A percentile compares a stretch with the other conserved stretches of the same genome.
Evolutionary conservation across 176 grass and related monocot genomes (phyloP).

Genomic region (Musa troglodytarum): DNA sequence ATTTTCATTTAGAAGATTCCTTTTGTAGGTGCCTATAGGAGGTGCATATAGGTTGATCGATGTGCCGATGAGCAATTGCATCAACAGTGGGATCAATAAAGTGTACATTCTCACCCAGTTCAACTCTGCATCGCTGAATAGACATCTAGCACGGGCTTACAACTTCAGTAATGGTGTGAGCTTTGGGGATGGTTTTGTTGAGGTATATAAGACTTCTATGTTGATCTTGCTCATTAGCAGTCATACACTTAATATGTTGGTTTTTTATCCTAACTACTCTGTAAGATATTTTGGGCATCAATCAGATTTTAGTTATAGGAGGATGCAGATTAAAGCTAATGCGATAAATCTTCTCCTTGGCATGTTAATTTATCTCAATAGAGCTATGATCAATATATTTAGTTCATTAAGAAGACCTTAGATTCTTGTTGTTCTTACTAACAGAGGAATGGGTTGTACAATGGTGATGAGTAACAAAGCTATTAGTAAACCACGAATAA

Average conservation of each 20-base stretch:
- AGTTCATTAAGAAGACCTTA: no score
- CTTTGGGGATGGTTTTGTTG: constrained; percentile 74
- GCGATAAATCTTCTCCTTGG: no score
- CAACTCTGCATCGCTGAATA: constrained; percentile 79
- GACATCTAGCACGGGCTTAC: constrained; percentile 71
- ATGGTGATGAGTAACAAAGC: no score
- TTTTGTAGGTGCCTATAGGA: constrained; percentile 66
- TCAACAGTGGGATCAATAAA: constrained; percentile 86
- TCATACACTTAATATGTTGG: neutral
- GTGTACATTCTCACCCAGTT: constrained; percentile 91
- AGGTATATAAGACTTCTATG: constrained; percentile 24
- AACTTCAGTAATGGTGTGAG: constrained; percentile 52
- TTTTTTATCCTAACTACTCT: no score
- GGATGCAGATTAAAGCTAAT: no score
- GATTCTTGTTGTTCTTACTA: no score
- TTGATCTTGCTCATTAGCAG: neutral
- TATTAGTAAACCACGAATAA: no score
- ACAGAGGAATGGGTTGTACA: no score
- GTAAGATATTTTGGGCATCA: neutral
- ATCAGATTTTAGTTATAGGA: neutral
- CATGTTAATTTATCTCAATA: no score
- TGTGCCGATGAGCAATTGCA: constrained; percentile 98
- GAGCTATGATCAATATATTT: no score
- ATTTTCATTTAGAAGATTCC: neutral
- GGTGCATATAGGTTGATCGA: constrained; percentile 82